Conservation (phyloP, 257 asterid genomes). For the Fraxinus americana region DNA sequence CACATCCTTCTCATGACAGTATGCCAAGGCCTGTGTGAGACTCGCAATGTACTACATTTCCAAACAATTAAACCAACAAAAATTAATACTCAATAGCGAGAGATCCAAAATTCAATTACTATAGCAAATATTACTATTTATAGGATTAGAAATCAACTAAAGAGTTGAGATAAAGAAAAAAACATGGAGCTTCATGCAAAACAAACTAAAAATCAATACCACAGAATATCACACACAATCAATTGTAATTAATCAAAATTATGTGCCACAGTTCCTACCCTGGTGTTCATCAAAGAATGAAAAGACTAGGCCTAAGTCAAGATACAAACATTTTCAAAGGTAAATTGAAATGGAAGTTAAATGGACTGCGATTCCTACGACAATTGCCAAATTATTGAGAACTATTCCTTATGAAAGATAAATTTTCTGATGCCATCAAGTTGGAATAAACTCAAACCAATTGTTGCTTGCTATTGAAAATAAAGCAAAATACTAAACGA, state of each 20-base stretch:
- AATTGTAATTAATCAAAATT: background rate
- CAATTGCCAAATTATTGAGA: background rate
- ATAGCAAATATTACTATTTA: background rate
- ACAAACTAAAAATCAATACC: background rate
- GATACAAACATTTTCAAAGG: background rate
- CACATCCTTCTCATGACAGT: slow-evolving; percentile 90
- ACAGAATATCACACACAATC: background rate
- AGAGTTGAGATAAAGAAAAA: background rate
- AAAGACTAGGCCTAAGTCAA: background rate
- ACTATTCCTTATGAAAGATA: background rate
- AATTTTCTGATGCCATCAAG: background rate
- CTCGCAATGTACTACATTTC: slow-evolving; percentile 68
- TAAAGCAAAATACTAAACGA: background rate
- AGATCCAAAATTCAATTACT: background rate
- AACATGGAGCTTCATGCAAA: background rate
- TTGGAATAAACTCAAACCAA: background rate
- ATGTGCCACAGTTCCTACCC: background rate
- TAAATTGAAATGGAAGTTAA: background rate
- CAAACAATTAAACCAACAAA: slow-evolving; percentile 21
- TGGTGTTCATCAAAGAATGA: background rate
- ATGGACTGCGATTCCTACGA: background rate
- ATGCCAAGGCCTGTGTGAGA: slow-evolving; percentile 81
- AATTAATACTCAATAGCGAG: background rate
- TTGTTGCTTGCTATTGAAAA: background rate
- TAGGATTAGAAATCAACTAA: background rate